Base-by-base conservation (phyloP, 2,329 filamentous ascomycete species). In the Colletotrichum sojae region DNA sequence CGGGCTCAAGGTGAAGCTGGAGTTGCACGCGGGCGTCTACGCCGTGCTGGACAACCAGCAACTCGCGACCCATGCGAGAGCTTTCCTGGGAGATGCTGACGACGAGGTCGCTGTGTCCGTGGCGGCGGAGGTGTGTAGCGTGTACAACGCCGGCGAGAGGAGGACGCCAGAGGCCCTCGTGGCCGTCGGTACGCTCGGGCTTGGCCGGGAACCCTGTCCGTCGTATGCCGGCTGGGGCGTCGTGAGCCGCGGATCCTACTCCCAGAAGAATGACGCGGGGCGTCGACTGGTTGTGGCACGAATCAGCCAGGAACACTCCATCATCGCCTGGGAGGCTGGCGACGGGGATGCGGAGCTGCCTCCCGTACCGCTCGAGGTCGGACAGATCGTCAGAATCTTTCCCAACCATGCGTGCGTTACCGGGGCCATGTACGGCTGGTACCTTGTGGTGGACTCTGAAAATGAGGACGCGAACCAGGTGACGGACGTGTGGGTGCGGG, bases 381-480 rank as follows among this genome's bases (percentile, higher is more conserved):
- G 59, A 6, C 49, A 62, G 59, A 54, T 16, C 1, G 39, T 62
- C n/a, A 10, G 49, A 2, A 78, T 91, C 0, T 90, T 86, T 79
- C 89, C 89, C 0, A 91, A 91, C 65, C 89, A 91, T 78, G 87
- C 89, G 6, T 92, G 90, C 73, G 86, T 91, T 49, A 85, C 89
- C 0, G 86, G 88, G 0, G 87, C 86, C 0, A 81, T 86, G 60
- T 90, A 88, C 75, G 87, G 85, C 1, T 91, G 86, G 85, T 91
- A 90, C 76, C 76, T 90, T 5, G 79, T 78, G 0, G 73, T 78
- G 3, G 91, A 70, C 81, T 91, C 22, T 31, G 25, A 8, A 2
- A 1, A 6, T 0, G 40, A 36, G 0, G 51, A 45, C 20, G 20
- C 20, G 16, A 2, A 20, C 36, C 0, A 22, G 0, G 31, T 62